These are phyloP conservation scores for Paracoccidioides lutzii DNA, from an alignment of 2,329 filamentous ascomycete species.

Conservation along the genomic window DNA sequence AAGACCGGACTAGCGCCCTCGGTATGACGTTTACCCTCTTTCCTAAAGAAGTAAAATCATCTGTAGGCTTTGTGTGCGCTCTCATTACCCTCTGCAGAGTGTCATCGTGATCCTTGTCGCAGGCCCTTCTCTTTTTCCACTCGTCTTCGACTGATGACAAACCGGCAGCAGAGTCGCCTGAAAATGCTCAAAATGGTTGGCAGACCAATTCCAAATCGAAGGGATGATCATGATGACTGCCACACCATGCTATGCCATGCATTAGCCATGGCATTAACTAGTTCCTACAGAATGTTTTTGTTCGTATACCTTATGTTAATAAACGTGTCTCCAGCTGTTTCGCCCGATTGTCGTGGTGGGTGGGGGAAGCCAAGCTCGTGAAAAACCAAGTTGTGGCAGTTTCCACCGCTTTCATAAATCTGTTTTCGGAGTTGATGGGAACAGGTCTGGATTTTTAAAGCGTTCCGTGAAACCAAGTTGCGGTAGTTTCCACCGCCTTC, in stretches of 20 bases:
- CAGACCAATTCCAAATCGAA: not conserved
- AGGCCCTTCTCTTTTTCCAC: not conserved
- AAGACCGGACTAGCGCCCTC: not conserved
- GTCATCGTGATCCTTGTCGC: not conserved
- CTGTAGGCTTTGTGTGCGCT: not conserved
- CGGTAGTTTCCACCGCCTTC: no score
- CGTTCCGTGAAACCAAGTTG: no score
- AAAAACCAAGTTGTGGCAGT: not conserved
- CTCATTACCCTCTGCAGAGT: not conserved
- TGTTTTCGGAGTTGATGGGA: slow-evolving; percentile 70
- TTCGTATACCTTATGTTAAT: not conserved
- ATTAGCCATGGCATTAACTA: not conserved
- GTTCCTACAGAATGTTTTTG: not conserved
- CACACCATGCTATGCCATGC: no score
- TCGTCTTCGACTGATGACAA: not conserved
- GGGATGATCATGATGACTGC: not conserved
- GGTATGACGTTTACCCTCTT: not conserved
- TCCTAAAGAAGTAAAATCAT: not conserved
- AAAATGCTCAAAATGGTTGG: not conserved
- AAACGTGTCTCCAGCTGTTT: not conserved
- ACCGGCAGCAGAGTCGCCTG: not conserved
- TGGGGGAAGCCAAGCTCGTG: not conserved
- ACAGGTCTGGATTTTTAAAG: slow-evolving; percentile 62
- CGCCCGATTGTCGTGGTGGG: not conserved
- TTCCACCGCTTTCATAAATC: not conserved